These are phyloP conservation scores for Begonia masoniana DNA, from an alignment of 306 rosid species.

Conservation along the genomic window DNA sequence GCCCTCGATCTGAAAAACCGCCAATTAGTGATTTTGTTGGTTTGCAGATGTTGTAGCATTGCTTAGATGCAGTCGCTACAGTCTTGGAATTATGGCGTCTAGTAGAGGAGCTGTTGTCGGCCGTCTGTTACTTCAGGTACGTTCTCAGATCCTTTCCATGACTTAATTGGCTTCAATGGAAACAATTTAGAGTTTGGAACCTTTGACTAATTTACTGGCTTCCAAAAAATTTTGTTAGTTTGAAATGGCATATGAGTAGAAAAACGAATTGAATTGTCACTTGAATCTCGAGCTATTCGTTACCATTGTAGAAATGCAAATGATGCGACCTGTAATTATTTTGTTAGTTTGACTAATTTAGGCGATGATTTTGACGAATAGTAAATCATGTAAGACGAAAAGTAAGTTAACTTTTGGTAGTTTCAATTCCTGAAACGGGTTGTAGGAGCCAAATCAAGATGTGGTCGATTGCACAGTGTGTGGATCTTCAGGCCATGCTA, in stretches of 20 bases:
- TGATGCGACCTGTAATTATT: too few relatives aligned
- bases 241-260: too few relatives aligned
- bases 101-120: conserved; percentile 80
- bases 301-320: too few relatives aligned
- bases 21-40: not conserved
- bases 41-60: conserved; percentile 67
- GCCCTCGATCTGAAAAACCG: not conserved
- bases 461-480: conserved; percentile 57
- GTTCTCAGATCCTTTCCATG: not conserved
- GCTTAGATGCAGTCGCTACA: conserved; percentile 81
- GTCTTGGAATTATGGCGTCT: conserved; percentile 96
- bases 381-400: too few relatives aligned
- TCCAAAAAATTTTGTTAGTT: too few relatives aligned
- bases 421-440: not conserved
- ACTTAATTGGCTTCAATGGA: not conserved
- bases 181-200: too few relatives aligned
- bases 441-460: conserved; percentile 67
- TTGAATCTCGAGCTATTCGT: too few relatives aligned
- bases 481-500: conserved; percentile 67
- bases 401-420: not conserved
- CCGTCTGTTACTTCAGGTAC: conserved; percentile 58
- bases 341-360: too few relatives aligned
- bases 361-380: too few relatives aligned
- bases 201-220: too few relatives aligned
- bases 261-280: too few relatives aligned